Evolutionary conservation across 169 alveolate species (phyloP), one percentile per base, ranked within the genome.

Genomic region (Plasmodium billcollinsi): DNA sequence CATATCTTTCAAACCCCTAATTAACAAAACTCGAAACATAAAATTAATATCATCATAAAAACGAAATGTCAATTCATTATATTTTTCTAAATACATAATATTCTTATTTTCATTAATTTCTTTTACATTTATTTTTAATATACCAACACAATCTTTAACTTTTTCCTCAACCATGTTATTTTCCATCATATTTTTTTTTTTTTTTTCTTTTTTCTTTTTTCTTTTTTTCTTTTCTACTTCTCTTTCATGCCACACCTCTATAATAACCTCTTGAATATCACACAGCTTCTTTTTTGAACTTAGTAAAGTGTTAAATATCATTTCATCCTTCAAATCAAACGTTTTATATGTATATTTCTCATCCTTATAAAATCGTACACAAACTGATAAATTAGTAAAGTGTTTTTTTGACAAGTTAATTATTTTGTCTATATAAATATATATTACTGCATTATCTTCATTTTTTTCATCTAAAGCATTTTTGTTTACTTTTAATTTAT

Each of bases 11-110:
- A 49, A 21, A 12, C 78, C 89, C n/a, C 78, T 78, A 56, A 78
- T 43, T 26, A 78, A 33, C n/a, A 78, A 50, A 43, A 78, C 18
- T 56, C 89, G 9, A 33, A 78, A 78, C 71, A 78, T 29, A 33
- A 78, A 78, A 58, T 78, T 78, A n/a, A 78, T 18, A 66, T 78
- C 69, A 2, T 78, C 71, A 61, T 63, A 78, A 43, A 78, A 78
- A 14, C 47, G 67, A 52, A 33, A 70, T 12, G 56, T 78, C 33
- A 78, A 52, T 20, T 78, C 89, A 14, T 65, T 18, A 20, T 78
- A 43, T 78, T 78, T 78, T 58, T 78, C 89, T n/a, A 78, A 21
- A 78, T 71, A 78, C n/a, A 52, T 78, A 9, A 78, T 70, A 9
- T 78, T 61, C 54, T 33, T 70, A 39, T 78, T 78, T 18, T 78